phyloP scores from a whole-genome alignment of 2,329 filamentous ascomycete species.

The Colletotrichum neosansevieriae region DNA sequence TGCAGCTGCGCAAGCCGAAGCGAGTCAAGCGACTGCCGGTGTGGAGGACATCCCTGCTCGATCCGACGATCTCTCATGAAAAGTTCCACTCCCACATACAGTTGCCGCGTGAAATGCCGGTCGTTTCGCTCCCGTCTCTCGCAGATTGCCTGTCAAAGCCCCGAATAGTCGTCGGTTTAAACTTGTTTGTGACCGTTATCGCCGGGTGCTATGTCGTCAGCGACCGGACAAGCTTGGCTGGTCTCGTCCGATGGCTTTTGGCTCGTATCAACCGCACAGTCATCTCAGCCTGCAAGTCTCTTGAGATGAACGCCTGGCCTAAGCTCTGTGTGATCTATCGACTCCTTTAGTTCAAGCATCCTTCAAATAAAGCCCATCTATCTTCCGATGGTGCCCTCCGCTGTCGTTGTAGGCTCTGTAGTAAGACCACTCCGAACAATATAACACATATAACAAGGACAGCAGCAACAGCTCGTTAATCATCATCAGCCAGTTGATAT shows the following conservation, averaged over 20 bases:
- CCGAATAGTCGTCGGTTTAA: too few species aligned
- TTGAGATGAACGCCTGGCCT: too few species aligned
- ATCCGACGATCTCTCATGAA: background rate
- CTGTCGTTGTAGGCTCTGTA: too few species aligned
- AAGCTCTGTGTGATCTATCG: background rate
- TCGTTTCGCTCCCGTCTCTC: background rate
- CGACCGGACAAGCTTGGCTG: background rate
- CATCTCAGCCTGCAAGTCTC: background rate
- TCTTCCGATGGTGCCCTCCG: too few species aligned
- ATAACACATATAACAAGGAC: too few species aligned
- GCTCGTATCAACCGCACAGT: background rate
- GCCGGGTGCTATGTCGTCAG: background rate
- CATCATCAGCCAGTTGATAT: too few species aligned
- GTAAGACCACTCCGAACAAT: too few species aligned
- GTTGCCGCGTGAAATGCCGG: background rate
- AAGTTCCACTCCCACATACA: conserved; percentile 4
- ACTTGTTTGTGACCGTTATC: too few species aligned
- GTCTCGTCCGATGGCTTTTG: background rate
- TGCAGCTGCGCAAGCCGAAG: conserved; percentile 13
- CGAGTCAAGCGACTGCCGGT: conserved; percentile 8
- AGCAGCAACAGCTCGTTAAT: too few species aligned
- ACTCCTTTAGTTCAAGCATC: too few species aligned
- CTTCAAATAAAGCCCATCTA: too few species aligned
- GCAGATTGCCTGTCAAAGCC: too few species aligned
- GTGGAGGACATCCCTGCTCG: conserved; percentile 5